Evolutionary conservation across 2,329 filamentous ascomycete genomes (phyloP).

Genomic region (Colletotrichum phormii): DNA sequence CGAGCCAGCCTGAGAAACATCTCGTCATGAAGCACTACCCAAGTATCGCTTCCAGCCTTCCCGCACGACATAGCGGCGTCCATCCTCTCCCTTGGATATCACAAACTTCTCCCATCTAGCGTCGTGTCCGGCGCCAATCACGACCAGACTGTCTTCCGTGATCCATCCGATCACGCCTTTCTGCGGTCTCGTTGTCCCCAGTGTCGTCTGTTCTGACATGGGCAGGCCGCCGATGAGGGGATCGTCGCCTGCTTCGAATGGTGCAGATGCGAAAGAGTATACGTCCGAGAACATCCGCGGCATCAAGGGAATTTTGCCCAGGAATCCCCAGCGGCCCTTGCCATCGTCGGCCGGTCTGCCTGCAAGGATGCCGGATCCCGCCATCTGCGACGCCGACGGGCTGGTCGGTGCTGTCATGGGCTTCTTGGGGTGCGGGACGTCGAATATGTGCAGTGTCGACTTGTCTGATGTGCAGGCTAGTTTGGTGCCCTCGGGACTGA

Average conservation of each 20-base stretch:
- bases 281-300: slow-evolving; percentile 90
- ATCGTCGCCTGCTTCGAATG: slow-evolving; percentile 88
- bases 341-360: slow-evolving; percentile 57
- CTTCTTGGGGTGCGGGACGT: slow-evolving; percentile 73
- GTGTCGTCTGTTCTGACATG: slow-evolving; percentile 56
- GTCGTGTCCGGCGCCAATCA: slow-evolving; percentile 83
- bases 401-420: slow-evolving; percentile 39
- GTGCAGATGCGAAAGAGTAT: slow-evolving; percentile 84
- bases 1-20: not conserved
- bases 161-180: slow-evolving; percentile 92
- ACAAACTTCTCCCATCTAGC: slow-evolving; percentile 90
- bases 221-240: slow-evolving; percentile 58
- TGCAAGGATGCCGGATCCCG: slow-evolving; percentile 26
- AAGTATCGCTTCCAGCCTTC: slow-evolving; percentile 89
- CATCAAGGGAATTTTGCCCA: slow-evolving; percentile 85
- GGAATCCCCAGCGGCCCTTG: slow-evolving; percentile 84
- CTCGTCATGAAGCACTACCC: slow-evolving; percentile 48
- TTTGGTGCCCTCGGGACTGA: slow-evolving; percentile 83
- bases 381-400: slow-evolving; percentile 40
- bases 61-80: slow-evolving; percentile 73
- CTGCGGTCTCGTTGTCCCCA: slow-evolving; percentile 69
- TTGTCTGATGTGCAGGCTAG: slow-evolving; percentile 97
- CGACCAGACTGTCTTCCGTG: slow-evolving; percentile 77
- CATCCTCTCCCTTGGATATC: slow-evolving; percentile 75
- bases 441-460: slow-evolving; percentile 93